Conservation (phyloP, 2,329 filamentous ascomycete genomes). For the Pseudopyricularia javanii region DNA sequence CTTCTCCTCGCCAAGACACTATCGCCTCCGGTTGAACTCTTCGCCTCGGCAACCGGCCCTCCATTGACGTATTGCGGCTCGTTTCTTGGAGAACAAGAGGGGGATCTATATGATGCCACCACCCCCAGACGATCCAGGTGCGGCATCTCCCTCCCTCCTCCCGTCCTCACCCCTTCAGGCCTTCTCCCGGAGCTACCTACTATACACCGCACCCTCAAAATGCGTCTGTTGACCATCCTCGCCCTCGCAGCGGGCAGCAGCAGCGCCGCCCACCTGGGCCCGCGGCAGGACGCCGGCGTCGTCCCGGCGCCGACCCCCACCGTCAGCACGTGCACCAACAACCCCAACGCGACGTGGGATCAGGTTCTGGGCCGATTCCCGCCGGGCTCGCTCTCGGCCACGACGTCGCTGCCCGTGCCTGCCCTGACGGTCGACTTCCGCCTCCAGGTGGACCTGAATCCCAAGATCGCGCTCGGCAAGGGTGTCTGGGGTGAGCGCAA, state of each 20-base stretch:
- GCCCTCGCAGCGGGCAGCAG: neutral
- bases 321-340: neutral
- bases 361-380: constrained; percentile 3
- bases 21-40: neutral
- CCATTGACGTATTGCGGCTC: neutral
- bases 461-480: constrained; percentile 6
- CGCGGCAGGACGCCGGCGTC: neutral
- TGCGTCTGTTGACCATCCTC: neutral
- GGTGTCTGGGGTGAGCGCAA: constrained; percentile 8
- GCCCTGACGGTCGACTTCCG: constrained; percentile 7
- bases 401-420: constrained; percentile 4
- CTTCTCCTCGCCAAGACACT: neutral
- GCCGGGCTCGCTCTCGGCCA: constrained; percentile 3
- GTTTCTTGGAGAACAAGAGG: neutral
- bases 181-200: too few species aligned
- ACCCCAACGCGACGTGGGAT: neutral
- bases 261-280: neutral
- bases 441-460: constrained; percentile 6
- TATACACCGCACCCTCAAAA: neutral
- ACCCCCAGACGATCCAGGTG: neutral
- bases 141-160: neutral
- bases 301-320: neutral
- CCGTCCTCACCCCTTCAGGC: neutral
- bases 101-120: neutral
- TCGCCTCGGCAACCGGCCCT: neutral